A percentile compares a stretch with the other conserved stretches of the same genome.
phyloP scores from a whole-genome alignment of 208 protist species.

The Leishmania aethiopica region DNA sequence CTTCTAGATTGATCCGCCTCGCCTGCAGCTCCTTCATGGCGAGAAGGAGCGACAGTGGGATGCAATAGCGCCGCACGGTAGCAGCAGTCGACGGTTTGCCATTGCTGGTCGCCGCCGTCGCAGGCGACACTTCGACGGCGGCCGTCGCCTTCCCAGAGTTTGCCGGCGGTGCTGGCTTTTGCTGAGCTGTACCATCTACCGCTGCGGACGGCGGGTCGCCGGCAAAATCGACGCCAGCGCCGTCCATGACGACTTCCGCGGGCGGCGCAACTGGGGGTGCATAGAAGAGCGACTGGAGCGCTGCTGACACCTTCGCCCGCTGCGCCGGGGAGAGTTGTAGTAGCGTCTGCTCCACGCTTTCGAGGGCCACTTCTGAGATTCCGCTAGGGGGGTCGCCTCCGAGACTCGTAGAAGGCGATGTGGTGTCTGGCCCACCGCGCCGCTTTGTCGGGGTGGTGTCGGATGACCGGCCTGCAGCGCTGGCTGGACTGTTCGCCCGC shows the following conservation, averaged over 20 bases:
- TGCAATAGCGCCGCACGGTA: slow-evolving; percentile 1
- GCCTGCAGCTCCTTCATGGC: slow-evolving; percentile 32
- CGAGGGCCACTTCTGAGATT: not conserved
- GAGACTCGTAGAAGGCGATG: not conserved
- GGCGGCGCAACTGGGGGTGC: not conserved
- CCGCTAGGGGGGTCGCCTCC: not conserved
- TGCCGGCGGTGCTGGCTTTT: not conserved
- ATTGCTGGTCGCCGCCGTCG: not conserved
- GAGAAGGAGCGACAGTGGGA: slow-evolving; percentile 12
- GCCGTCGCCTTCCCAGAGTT: not conserved
- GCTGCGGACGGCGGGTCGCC: too few relatives aligned
- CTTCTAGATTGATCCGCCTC: slow-evolving; percentile 37
- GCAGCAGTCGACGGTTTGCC: not conserved
- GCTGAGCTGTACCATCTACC: not conserved
- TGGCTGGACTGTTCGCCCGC: slow-evolving; percentile 2
- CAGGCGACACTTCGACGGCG: not conserved
- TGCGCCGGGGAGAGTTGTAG: slow-evolving; percentile 10
- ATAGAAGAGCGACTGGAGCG: slow-evolving; percentile 24
- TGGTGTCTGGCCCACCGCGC: not conserved
- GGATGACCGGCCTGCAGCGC: slow-evolving; percentile 2
- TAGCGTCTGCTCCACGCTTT: slow-evolving; percentile 22
- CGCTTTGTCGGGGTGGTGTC: slow-evolving; percentile 7
- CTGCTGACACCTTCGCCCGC: slow-evolving; percentile 21
- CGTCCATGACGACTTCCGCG: not conserved
- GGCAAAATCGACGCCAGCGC: not conserved